These are phyloP conservation scores for Porcisia deanei DNA, from an alignment of 208 protist genomes.

Conservation along the genomic window DNA sequence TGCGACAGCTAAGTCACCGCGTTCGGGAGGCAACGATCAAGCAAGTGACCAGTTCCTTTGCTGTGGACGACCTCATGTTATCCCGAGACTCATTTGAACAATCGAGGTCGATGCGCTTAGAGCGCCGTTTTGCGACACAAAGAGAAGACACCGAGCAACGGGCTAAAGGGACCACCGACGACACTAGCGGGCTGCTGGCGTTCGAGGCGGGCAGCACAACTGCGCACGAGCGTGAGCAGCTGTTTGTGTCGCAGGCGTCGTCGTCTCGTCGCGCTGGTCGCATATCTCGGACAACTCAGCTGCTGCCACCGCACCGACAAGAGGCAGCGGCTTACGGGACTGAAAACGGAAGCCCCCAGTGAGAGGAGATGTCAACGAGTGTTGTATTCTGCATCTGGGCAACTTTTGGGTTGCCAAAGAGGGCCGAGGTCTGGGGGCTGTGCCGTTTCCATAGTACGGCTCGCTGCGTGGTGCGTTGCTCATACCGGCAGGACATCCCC, in stretches of 20 bases:
- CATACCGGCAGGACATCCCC: neutral
- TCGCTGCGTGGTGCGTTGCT: neutral
- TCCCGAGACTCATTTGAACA: conserved; percentile 14
- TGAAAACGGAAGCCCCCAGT: conserved; percentile 2
- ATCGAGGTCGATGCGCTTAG: conserved; percentile 10
- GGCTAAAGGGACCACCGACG: neutral
- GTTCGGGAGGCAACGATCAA: conserved; percentile 8
- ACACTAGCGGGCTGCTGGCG: conserved; percentile 11
- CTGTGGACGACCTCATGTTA: conserved; percentile 6
- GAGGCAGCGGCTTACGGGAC: conserved; percentile 25
- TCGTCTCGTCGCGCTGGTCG: neutral
- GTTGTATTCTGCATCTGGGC: neutral
- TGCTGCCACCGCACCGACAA: neutral
- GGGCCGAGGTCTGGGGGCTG: neutral
- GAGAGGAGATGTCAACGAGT: neutral
- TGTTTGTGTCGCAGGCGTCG: conserved; percentile 70
- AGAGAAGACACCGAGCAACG: conserved; percentile 11
- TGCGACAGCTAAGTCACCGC: conserved; percentile 28
- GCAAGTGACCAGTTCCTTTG: conserved; percentile 3
- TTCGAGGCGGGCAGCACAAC: conserved; percentile 31
- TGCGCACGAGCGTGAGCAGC: conserved; percentile 67
- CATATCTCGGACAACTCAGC: conserved; percentile 4
- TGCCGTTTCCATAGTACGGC: neutral
- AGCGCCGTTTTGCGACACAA: neutral
- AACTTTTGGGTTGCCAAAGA: neutral